Conservation (phyloP, 176 grass and related monocot genomes). For the Hordeum marinum region DNA sequence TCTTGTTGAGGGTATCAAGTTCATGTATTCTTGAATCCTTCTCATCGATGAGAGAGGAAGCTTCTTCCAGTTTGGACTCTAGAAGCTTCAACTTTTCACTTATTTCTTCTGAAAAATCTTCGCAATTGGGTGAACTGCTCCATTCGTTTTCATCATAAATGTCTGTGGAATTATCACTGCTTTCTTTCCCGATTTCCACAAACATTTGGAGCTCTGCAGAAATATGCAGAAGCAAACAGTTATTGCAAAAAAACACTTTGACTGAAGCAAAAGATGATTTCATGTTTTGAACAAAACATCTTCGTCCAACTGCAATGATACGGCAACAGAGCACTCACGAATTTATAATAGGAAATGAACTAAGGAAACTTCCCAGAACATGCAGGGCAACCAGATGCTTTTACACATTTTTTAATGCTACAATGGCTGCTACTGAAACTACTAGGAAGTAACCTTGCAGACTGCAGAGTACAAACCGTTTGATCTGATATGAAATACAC, state of each 20-base stretch:
- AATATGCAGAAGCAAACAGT: conserved; percentile 18
- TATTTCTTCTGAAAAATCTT: conserved; percentile 35
- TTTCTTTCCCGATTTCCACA: conserved; percentile 48
- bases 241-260: conserved; percentile 1
- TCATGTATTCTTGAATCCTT: conserved; percentile 51
- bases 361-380: conserved; percentile 18
- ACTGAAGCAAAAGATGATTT: not conserved
- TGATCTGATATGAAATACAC: not conserved
- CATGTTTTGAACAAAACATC: conserved; percentile 8
- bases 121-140: conserved; percentile 23
- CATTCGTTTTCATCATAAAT: conserved; percentile 46
- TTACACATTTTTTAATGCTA: not conserved
- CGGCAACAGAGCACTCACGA: conserved; percentile 2
- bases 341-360: conserved; percentile 1
- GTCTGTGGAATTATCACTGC: conserved; percentile 20
- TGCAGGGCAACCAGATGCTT: not conserved
- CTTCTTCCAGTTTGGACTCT: conserved; percentile 49
- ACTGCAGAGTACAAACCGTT: conserved; percentile 5
- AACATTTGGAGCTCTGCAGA: conserved; percentile 73
- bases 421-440: not conserved
- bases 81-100: conserved; percentile 53
- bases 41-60: conserved; percentile 19
- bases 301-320: not conserved
- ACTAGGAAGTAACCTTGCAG: conserved; percentile 5
- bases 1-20: conserved; percentile 40